These are phyloP conservation scores for Ophiostoma sp. DNA, from an alignment of 2,329 filamentous ascomycete genomes.

Conservation along the genomic window DNA sequence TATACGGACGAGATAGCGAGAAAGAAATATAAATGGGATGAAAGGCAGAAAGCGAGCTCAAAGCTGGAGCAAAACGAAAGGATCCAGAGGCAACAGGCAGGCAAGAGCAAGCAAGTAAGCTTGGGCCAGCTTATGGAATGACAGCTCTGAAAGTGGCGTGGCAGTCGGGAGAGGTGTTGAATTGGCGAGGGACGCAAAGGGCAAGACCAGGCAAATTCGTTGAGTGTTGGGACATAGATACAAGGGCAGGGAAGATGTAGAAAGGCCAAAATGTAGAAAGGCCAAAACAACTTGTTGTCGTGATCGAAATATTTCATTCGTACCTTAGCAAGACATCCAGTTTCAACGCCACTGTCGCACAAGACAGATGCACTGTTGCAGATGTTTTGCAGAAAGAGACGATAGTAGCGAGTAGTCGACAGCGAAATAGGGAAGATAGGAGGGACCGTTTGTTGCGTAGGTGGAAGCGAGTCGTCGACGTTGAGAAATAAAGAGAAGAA, in stretches of 20 bases:
- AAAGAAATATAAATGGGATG: neutral
- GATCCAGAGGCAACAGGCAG: neutral
- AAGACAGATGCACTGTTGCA: neutral
- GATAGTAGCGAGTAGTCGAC: neutral
- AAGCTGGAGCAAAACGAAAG: neutral
- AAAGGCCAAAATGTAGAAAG: neutral
- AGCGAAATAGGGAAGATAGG: neutral
- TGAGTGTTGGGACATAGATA: neutral
- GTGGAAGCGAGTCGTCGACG: neutral
- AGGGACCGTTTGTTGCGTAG: neutral
- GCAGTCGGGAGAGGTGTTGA: slow-evolving; percentile 17
- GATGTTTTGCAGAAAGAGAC: neutral
- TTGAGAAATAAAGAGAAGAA: neutral
- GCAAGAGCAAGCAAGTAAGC: neutral
- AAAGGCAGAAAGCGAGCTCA: neutral
- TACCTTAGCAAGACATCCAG: slow-evolving; percentile 17
- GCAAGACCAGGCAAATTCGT: neutral
- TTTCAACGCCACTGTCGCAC: slow-evolving; percentile 22
- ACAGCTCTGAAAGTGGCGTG: slow-evolving; percentile 24
- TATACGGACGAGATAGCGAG: neutral
- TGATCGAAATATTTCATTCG: neutral
- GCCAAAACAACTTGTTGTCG: neutral
- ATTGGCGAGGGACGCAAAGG: neutral
- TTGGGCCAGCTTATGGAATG: slow-evolving; percentile 22
- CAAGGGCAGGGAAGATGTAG: neutral